phyloP scores from a whole-genome alignment of 1,284 basidiomycete genomes.

The Sporisorium scitamineum region DNA sequence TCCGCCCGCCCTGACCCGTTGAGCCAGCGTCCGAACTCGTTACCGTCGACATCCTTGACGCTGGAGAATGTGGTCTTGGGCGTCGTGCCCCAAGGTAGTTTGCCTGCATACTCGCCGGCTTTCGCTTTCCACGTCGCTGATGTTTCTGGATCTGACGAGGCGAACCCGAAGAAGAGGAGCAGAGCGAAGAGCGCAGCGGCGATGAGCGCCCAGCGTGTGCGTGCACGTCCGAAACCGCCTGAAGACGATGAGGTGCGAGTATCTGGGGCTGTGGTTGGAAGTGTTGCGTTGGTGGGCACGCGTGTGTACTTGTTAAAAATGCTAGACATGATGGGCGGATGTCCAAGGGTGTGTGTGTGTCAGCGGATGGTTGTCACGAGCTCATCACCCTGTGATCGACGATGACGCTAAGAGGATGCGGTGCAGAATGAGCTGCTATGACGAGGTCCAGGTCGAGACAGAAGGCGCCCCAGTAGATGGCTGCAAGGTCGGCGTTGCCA shows the following conservation, averaged over 20 bases:
- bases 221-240: constrained; percentile 43
- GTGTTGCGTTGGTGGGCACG: constrained; percentile 28
- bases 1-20: constrained; percentile 40
- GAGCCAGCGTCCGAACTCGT: constrained; percentile 47
- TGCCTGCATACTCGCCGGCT: constrained; percentile 45
- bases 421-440: too few relatives aligned
- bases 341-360: too few relatives aligned
- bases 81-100: constrained; percentile 11
- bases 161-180: constrained; percentile 40
- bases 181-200: constrained; percentile 21
- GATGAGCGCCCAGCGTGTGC: constrained; percentile 51
- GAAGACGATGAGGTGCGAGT: constrained; percentile 13
- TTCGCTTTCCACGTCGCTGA: constrained; percentile 27
- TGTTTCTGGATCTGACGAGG: constrained; percentile 18
- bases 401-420: too few relatives aligned
- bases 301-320: constrained; percentile 41
- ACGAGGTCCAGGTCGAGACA: too few relatives aligned
- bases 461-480: too few relatives aligned
- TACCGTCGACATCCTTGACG: constrained; percentile 20
- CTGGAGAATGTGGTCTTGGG: neutral
- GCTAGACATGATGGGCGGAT: constrained; percentile 17
- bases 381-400: neutral
- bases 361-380: neutral
- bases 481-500: too few relatives aligned
- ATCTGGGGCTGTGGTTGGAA: constrained; percentile 23